Evolutionary conservation across 139 green algal genomes (phyloP), one percentile per base, ranked within the genome.

Genomic region (Eudorina sp.): DNA sequence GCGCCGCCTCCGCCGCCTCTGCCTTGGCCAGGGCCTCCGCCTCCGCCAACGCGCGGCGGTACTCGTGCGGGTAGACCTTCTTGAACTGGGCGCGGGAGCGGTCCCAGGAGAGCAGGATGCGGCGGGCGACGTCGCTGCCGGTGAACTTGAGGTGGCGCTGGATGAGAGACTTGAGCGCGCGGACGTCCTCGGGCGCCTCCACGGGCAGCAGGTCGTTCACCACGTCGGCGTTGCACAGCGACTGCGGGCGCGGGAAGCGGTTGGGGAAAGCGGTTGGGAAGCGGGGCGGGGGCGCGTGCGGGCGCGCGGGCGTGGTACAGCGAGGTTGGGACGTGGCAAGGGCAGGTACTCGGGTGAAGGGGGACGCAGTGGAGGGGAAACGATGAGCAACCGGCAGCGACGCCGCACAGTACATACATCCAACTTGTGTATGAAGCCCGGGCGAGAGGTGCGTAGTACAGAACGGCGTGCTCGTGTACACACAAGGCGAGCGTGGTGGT

Each of bases 71-170:
- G 88, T 90, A 97, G 38, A 97, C 94, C 93, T 95, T 96, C 89
- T 96, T 96, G 91, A 98, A 98, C 86, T 91, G 79, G 4, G 21
- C 38, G 83, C 87, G 66, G 31, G 91, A 72, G 34, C 72, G 77
- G 53, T 95, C 91, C 96, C 96, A 99, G 90, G 95, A 89, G 23
- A 91, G 89, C 80, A 99, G 92, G 36, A 99, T 93, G 77, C 51
- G 66, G 41, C 86, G 83, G 0, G 94, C 96, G 21, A 95, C 79
- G 18, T 92, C 62, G 41, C 89, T 95, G 73, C 92, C 91, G 0
- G 97, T 99, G 91, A 95, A 95, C 90, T 95, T 93, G 74, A 96
- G 85, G 92, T 99, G 97, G 53, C 92, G 92, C 94, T 98, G 93
- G 58, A 99, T 92, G 51, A 99, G 90, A 19, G 86, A 91, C 79